phyloP scores from a whole-genome alignment of 495 filamentous ascomycete genomes.

The Podospora conica region DNA sequence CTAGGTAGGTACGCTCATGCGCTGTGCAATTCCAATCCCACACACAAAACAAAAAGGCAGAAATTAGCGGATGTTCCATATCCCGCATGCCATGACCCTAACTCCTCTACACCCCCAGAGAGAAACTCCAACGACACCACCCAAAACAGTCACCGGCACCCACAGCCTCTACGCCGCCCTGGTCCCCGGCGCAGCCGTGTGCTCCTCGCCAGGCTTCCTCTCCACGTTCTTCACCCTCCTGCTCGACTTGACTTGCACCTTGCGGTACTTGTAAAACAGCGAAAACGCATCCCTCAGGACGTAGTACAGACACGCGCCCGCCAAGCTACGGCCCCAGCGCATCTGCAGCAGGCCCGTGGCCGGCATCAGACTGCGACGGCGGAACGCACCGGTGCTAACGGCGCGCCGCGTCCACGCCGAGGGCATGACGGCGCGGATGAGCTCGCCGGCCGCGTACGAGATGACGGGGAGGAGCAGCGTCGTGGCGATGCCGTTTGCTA shows the following conservation, averaged over 20 bases:
- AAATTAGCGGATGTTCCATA: neutral
- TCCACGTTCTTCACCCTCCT: slow-evolving; percentile 58
- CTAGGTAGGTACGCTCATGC: neutral
- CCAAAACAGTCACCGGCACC: too few relatives aligned
- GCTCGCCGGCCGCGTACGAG: slow-evolving; percentile 55
- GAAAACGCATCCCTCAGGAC: slow-evolving; percentile 68
- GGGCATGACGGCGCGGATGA: slow-evolving; percentile 58
- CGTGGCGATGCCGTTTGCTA: slow-evolving; percentile 34
- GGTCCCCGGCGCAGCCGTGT: neutral
- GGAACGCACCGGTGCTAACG: neutral
- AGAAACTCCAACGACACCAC: neutral
- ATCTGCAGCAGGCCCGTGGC: slow-evolving; percentile 59
- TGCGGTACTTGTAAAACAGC: slow-evolving; percentile 68
- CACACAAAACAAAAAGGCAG: neutral
- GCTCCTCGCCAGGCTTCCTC: slow-evolving; percentile 7
- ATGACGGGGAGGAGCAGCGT: slow-evolving; percentile 38
- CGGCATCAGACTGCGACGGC: neutral
- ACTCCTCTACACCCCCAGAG: neutral
- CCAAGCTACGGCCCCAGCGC: slow-evolving; percentile 71
- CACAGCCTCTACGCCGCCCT: neutral
- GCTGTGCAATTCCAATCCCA: neutral
- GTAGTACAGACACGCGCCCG: slow-evolving; percentile 75
- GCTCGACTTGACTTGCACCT: slow-evolving; percentile 60
- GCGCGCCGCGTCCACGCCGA: slow-evolving; percentile 53
- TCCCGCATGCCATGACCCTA: neutral